These are phyloP conservation scores for Solanum arcanum DNA, from an alignment of 257 asterid species.

Conservation along the genomic window DNA sequence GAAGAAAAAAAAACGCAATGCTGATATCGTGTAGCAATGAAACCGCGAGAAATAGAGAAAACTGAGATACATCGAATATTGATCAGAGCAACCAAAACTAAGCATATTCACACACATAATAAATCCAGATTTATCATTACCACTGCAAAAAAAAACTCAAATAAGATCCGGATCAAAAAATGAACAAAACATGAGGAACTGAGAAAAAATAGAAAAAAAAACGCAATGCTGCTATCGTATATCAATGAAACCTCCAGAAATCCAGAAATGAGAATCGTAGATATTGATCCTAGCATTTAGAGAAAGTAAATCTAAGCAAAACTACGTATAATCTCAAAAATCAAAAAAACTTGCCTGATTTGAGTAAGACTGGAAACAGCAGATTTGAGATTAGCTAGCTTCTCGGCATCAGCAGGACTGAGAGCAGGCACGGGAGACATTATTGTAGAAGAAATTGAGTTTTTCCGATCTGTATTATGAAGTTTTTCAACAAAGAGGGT, in stretches of 20 bases:
- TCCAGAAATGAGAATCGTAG: not conserved
- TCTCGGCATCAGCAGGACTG: conserved; percentile 47
- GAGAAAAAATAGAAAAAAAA: not conserved
- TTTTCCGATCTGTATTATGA: not conserved
- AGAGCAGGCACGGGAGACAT: conserved; percentile 33
- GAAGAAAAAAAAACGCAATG: not conserved
- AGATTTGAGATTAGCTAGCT: conserved; percentile 54
- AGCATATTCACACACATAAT: conserved; percentile 1
- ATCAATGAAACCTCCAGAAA: not conserved
- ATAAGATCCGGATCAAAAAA: not conserved
- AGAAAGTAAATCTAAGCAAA: not conserved
- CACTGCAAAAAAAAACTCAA: conserved; percentile 28
- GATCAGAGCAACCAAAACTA: not conserved
- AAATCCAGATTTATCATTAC: conserved; percentile 72
- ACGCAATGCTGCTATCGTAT: not conserved
- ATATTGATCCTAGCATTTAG: not conserved
- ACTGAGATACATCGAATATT: not conserved
- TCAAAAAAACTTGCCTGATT: conserved; percentile 34
- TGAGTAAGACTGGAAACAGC: conserved; percentile 51
- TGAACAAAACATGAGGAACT: not conserved
- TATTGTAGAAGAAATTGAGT: conserved; percentile 2
- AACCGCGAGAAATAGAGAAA: not conserved
- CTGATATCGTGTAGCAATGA: not conserved
- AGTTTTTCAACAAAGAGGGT: not conserved
- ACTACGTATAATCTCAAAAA: not conserved